Evolutionary conservation across 257 asterid genomes (phyloP), one percentile per base, ranked within the genome.

Genomic region (Solanum pimpinellifolium): DNA sequence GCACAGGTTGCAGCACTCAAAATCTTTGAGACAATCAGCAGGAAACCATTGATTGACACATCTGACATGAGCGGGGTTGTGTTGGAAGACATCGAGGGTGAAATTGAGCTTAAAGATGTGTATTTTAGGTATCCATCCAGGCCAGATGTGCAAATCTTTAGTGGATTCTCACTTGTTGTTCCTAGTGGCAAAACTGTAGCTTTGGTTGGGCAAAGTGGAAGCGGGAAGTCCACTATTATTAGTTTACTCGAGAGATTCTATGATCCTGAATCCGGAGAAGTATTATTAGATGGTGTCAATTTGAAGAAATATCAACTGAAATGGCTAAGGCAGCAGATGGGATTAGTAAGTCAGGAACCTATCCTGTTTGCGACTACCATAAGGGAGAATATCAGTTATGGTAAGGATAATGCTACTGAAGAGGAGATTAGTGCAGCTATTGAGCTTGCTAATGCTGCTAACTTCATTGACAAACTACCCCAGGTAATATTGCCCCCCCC

Each of bases 311-410:
- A 88, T 5, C 85, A 72, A 68, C 78, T 90, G 3, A 84, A 52
- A 72, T 88, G 92, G 92, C 87, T 90, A 41, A 86, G 92, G 84
- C 49, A 75, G 35, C 87, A 87, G 62, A 85, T 88, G 12, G 92
- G 92, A 41, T 65, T 90, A n/a, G 92, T 90, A 37, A 86, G 91
- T 42, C 90, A 90, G 82, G 92, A 90, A 46, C 92, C 92, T 15
- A 59, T 90, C 9, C 68, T 90, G 75, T 88, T 90, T 76, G 88
- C 89, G 1, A 82, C 91, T 35, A 84, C 90, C 73, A 87, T 87
- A 60, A 52, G 74, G 66, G 91, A 88, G 66, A 90, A 90, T 65
- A 88, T 90, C 77, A 37, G 73, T 27, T 88, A 88, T 85, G 92
- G 90, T 25, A 90, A 87, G 69, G 86, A 73, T 65, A 76, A 74